Evolutionary conservation across 208 protist species (phyloP).

Genomic region (Phytomonas francai): DNA sequence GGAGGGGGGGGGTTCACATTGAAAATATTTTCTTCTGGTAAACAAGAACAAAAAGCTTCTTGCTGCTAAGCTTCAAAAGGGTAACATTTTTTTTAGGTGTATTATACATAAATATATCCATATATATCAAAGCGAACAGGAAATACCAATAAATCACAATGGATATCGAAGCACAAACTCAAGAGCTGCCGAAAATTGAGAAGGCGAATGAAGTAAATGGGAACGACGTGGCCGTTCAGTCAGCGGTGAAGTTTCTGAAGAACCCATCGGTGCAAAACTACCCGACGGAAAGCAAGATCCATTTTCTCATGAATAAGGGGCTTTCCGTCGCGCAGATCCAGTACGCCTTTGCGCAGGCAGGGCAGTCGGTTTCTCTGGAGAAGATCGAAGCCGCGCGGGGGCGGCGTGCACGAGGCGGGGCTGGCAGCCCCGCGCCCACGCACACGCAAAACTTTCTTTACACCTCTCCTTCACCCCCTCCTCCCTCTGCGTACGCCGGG

Average conservation of each 20-base stretch:
- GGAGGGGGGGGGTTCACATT: too few species aligned
- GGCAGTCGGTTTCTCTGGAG: constrained; percentile 32
- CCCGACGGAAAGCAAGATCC: constrained; percentile 50
- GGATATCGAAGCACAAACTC: too few species aligned
- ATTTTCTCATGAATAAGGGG: constrained; percentile 70
- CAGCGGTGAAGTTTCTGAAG: constrained; percentile 55
- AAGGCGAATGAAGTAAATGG: not conserved
- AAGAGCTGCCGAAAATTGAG: too few species aligned
- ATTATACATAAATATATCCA: too few species aligned
- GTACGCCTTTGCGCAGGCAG: constrained; percentile 50
- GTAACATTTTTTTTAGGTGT: too few species aligned
- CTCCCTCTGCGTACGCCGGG: not conserved
- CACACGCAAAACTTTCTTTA: too few species aligned
- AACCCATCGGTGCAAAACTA: constrained; percentile 48
- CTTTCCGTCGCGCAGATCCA: constrained; percentile 54
- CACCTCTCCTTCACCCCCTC: too few species aligned
- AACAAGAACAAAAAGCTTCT: too few species aligned
- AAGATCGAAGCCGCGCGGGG: constrained; percentile 30
- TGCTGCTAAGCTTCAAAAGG: too few species aligned
- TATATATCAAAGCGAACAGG: too few species aligned
- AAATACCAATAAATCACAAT: too few species aligned
- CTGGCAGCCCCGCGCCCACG: not conserved
- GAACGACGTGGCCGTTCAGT: constrained; percentile 21
- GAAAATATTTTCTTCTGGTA: too few species aligned
- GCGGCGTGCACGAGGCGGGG: not conserved